Percentiles rank a stretch among this genome's conserved stretches.
Conservation (phyloP, 1,284 basidiomycete genomes). For the Clitocybe nebularis region DNA sequence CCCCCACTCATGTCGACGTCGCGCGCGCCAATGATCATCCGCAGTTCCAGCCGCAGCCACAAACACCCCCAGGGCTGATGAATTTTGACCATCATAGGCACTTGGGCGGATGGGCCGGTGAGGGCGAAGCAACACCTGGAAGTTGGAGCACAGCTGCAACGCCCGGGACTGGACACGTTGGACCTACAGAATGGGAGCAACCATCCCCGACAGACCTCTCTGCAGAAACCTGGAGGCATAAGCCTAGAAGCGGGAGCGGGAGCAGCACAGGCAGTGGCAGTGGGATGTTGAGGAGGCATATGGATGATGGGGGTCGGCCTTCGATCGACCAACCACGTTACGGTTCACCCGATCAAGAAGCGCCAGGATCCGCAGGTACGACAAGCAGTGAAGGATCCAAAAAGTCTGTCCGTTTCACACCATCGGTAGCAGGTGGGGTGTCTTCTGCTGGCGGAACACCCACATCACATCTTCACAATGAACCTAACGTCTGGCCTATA, state of each 20-base stretch:
- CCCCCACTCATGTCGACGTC: slow-evolving; percentile 11
- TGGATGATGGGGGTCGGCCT: too few relatives aligned
- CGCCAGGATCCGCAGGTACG: slow-evolving; percentile 1
- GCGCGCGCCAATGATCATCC: slow-evolving; percentile 2
- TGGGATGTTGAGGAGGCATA: slow-evolving; percentile 12
- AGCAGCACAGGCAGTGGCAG: slow-evolving; percentile 27
- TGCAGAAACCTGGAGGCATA: slow-evolving; percentile 10
- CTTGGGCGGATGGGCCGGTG: slow-evolving; percentile 16
- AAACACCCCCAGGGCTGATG: slow-evolving; percentile 24
- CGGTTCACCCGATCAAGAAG: neutral
- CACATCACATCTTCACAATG: slow-evolving; percentile 20
- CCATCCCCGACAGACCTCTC: slow-evolving; percentile 15
- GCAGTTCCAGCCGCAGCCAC: slow-evolving; percentile 8
- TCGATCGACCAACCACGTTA: too few relatives aligned
- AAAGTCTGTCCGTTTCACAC: slow-evolving; percentile 40
- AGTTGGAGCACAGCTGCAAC: slow-evolving; percentile 65
- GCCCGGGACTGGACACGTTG: slow-evolving; percentile 39
- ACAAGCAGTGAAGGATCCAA: slow-evolving; percentile 10
- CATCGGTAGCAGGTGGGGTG: slow-evolving; percentile 35
- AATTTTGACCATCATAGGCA: slow-evolving; percentile 21
- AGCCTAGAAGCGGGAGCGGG: slow-evolving; percentile 23
- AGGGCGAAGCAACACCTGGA: slow-evolving; percentile 41
- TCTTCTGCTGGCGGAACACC: slow-evolving; percentile 24
- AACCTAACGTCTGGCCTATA: too few relatives aligned
- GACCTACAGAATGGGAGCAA: slow-evolving; percentile 13